These are phyloP conservation scores for Catharanthus roseus DNA, from an alignment of 257 asterid genomes.

Conservation along the genomic window DNA sequence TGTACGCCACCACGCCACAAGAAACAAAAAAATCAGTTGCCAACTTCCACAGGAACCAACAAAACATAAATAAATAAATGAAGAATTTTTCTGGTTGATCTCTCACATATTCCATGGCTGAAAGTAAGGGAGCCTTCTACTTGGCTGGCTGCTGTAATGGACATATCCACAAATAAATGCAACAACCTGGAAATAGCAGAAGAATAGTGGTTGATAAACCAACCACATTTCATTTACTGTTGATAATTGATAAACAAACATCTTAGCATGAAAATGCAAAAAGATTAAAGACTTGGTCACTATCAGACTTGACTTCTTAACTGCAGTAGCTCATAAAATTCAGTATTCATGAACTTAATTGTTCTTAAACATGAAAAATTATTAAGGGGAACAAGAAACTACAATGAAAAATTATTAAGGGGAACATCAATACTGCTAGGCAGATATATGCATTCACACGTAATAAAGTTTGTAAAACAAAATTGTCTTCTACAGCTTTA, in stretches of 20 bases:
- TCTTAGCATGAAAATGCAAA: not conserved
- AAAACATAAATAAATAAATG: no score
- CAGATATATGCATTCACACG: no score
- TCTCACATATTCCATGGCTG: conserved; percentile 98
- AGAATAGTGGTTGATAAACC: no score
- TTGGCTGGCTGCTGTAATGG: conserved; percentile 60
- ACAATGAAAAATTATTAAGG: no score
- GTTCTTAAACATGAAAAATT: no score
- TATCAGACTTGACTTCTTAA: not conserved
- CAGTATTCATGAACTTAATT: not conserved
- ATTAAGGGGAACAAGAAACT: no score
- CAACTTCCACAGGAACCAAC: no score
- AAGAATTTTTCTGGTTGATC: conserved; percentile 9
- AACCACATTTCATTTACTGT: not conserved
- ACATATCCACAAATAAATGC: conserved; percentile 79
- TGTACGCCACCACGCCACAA: conserved; percentile 8
- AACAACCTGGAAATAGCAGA: conserved; percentile 48
- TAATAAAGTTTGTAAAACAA: no score
- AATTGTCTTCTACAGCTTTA: no score
- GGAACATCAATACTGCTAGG: no score
- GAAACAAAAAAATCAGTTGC: not conserved
- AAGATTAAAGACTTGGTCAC: not conserved
- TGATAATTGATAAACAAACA: not conserved
- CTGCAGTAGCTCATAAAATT: not conserved
- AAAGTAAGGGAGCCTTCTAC: conserved; percentile 58